Percentiles rank a stretch among this genome's conserved stretches.
phyloP scores from a whole-genome alignment of 2,329 filamentous ascomycete genomes.

The Sporothrix luriei region DNA sequence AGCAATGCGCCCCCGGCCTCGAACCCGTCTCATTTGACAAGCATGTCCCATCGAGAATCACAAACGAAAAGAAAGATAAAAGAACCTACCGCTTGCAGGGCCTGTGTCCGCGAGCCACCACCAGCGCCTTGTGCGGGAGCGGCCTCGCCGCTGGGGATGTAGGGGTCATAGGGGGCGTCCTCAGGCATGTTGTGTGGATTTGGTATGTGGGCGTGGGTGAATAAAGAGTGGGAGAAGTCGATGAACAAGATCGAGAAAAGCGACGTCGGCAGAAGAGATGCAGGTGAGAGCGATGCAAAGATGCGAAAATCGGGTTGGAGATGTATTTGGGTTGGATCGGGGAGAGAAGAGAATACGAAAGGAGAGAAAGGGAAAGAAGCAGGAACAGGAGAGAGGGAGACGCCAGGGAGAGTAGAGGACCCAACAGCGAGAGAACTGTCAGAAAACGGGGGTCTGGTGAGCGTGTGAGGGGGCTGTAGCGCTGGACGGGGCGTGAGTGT shows the following conservation, averaged over 20 bases:
- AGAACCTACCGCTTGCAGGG: slow-evolving; percentile 80
- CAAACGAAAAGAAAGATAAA: slow-evolving; percentile 28
- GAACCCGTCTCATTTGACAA: slow-evolving; percentile 12
- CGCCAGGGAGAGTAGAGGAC: slow-evolving; percentile 13
- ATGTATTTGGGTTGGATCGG: slow-evolving; percentile 8
- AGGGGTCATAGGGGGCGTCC: slow-evolving; percentile 78
- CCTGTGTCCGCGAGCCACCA: slow-evolving; percentile 58
- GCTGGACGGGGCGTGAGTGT: slow-evolving; percentile 15
- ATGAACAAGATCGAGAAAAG: background rate
- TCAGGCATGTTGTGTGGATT: slow-evolving; percentile 52
- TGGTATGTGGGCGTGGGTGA: background rate
- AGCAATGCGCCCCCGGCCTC: background rate
- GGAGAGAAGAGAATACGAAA: slow-evolving; percentile 17
- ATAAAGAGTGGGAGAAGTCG: background rate
- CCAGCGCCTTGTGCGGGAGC: slow-evolving; percentile 49
- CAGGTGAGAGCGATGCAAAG: slow-evolving; percentile 7
- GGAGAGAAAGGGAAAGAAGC: background rate
- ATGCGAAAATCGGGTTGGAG: slow-evolving; percentile 2
- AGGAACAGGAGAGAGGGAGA: background rate
- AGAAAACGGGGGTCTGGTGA: slow-evolving; percentile 1
- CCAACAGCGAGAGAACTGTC: slow-evolving; percentile 11
- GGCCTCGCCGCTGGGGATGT: slow-evolving; percentile 72
- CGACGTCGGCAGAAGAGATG: background rate
- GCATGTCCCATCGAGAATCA: background rate
- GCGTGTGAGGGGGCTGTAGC: slow-evolving; percentile 25